Evolutionary conservation across 1,284 basidiomycete genomes (phyloP).

Genomic region (Austropuccinia psidii): DNA sequence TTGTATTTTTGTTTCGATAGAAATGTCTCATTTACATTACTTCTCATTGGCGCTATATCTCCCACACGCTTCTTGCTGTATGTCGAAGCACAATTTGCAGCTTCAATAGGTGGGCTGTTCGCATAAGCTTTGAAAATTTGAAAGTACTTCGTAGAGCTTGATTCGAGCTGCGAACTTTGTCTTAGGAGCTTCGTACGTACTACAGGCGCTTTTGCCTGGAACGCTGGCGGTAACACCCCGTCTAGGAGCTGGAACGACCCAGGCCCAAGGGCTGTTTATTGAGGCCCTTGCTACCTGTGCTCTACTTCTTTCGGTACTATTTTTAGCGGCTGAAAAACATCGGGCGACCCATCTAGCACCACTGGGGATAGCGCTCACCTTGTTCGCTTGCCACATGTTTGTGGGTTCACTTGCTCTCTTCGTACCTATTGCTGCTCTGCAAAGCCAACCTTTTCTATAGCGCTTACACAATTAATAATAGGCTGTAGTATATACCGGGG

Average conservation of each 20-base stretch:
- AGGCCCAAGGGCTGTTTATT: conserved; percentile 13
- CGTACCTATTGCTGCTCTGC: background rate
- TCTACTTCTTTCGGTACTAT: conserved; percentile 23
- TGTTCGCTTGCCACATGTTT: conserved; percentile 20
- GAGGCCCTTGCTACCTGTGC: conserved; percentile 18
- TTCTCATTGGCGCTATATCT: conserved; percentile 37
- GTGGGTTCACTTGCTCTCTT: background rate
- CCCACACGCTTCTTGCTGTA: conserved; percentile 39
- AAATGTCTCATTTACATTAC: conserved; percentile 37
- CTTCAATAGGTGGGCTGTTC: conserved; percentile 6
- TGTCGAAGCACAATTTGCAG: conserved; percentile 34
- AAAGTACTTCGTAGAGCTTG: background rate
- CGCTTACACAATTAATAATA: background rate
- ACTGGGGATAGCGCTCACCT: conserved; percentile 19
- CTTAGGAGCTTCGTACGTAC: conserved; percentile 8
- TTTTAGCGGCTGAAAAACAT: conserved; percentile 30
- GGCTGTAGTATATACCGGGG: conserved; percentile 26
- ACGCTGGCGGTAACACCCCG: conserved; percentile 10
- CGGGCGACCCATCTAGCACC: conserved; percentile 20
- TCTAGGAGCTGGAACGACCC: conserved; percentile 5
- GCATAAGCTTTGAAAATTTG: background rate
- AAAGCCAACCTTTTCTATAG: background rate
- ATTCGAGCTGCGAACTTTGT: background rate
- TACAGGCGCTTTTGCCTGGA: conserved; percentile 11
- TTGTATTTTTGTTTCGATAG: conserved; percentile 56